Conservation (phyloP, 257 asterid species). For the Eustoma russellianum region DNA sequence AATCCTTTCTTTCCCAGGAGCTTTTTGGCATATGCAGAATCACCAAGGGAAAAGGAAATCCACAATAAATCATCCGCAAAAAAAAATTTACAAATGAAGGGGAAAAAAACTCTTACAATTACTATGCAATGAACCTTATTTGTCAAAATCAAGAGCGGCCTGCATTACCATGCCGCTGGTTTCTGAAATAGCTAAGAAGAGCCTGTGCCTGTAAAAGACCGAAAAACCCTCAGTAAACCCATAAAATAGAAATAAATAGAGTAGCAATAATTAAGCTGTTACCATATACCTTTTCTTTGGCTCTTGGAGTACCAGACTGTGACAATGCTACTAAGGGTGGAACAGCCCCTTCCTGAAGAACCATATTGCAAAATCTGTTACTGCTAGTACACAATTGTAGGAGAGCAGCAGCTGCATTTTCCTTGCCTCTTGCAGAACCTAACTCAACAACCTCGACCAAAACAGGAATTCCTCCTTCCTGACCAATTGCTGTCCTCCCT, state of each 20-base stretch:
- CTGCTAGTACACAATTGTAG: conserved; percentile 74
- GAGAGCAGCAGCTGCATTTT: conserved; percentile 91
- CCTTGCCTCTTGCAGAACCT: conserved; percentile 81
- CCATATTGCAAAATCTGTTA: conserved; percentile 54
- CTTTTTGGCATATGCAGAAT: conserved; percentile 1
- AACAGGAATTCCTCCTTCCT: conserved; percentile 64
- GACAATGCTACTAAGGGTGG: conserved; percentile 79
- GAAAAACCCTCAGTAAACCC: not conserved
- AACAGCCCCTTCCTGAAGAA: conserved; percentile 77
- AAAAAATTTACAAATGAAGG: conserved; percentile 23
- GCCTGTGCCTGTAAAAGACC: conserved; percentile 58
- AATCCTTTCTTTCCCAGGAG: not conserved
- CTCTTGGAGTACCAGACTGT: conserved; percentile 81
- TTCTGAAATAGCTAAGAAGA: conserved; percentile 64
- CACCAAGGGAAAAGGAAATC: conserved; percentile 4
- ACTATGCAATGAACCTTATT: conserved; percentile 7
- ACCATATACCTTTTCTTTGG: conserved; percentile 58
- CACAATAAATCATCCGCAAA: conserved; percentile 14
- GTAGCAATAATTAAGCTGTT: not conserved
- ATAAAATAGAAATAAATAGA: not conserved
- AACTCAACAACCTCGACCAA: conserved; percentile 86
- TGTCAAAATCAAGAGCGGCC: conserved; percentile 46
- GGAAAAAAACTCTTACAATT: conserved; percentile 14
- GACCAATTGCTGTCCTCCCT: conserved; percentile 67
- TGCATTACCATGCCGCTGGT: conserved; percentile 65